Evolutionary conservation across 768 basidiomycete species (phyloP).

Genomic region (Pulveroboletus sp.): DNA sequence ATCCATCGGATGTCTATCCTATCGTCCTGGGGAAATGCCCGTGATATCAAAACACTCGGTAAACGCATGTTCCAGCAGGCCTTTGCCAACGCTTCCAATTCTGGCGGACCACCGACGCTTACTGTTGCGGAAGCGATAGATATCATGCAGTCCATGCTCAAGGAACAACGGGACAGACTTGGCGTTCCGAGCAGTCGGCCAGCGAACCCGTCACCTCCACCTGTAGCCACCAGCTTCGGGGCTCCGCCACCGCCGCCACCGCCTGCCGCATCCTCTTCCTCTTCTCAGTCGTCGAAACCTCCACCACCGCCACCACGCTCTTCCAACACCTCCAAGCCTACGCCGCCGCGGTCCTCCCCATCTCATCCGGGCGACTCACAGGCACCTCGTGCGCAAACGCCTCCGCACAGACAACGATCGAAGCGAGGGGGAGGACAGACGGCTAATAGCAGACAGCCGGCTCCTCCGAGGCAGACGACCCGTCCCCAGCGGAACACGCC

Average conservation of each 20-base stretch:
- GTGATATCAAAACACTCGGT: constrained; percentile 54
- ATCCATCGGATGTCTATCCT: constrained; percentile 41
- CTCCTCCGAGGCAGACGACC: constrained; percentile 2
- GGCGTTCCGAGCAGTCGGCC: constrained; percentile 16
- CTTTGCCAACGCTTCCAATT: constrained; percentile 7
- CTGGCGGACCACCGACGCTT: neutral
- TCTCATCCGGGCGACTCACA: constrained; percentile 5
- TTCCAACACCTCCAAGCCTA: neutral
- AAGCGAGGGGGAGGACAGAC: constrained; percentile 1
- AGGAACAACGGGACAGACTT: constrained; percentile 19
- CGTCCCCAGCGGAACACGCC: neutral
- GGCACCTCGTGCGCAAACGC: constrained; percentile 12
- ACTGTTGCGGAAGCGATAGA: neutral
- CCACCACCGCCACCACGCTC: neutral
- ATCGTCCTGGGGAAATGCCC: constrained; percentile 64
- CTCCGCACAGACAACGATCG: constrained; percentile 2
- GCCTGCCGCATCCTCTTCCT: constrained; percentile 13
- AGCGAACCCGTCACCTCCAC: constrained; percentile 8
- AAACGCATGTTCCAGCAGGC: constrained; percentile 15
- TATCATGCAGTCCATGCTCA: constrained; percentile 14
- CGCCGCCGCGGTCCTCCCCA: neutral
- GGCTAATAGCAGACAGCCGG: neutral
- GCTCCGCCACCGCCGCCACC: constrained; percentile 24
- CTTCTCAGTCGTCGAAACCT: constrained; percentile 9
- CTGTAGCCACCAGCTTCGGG: constrained; percentile 17